These are phyloP conservation scores for Hibiscus mutabilis DNA, from an alignment of 345 rosid species.

Conservation along the genomic window DNA sequence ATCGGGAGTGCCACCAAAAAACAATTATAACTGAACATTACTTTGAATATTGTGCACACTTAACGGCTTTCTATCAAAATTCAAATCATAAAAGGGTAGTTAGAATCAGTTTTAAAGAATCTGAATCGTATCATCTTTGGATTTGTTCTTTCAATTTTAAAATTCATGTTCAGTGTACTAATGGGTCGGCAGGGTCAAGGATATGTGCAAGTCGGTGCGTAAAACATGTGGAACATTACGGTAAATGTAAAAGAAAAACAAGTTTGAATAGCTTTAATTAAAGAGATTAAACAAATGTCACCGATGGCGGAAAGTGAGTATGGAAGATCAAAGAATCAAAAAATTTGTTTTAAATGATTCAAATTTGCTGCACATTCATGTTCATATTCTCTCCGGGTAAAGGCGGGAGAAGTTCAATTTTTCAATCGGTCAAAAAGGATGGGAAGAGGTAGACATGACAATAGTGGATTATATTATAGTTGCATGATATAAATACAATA, in stretches of 20 bases:
- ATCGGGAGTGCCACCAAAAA: too few relatives aligned
- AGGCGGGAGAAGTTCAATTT: background rate
- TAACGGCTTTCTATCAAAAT: too few relatives aligned
- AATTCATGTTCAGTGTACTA: background rate
- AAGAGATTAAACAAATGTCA: constrained; percentile 10
- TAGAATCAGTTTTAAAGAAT: constrained; percentile 15
- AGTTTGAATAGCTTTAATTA: background rate
- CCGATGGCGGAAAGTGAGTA: constrained; percentile 19
- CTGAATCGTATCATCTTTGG: constrained; percentile 20
- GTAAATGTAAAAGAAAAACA: background rate
- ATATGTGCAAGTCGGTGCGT: constrained; percentile 34
- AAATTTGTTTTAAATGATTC: constrained; percentile 9
- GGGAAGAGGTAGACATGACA: background rate
- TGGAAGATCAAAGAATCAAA: constrained; percentile 7
- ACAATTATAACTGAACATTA: too few relatives aligned
- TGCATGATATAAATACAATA: too few relatives aligned
- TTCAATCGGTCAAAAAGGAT: constrained; percentile 16
- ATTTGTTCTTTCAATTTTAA: constrained; percentile 20
- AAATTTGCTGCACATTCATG: background rate
- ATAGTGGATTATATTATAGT: too few relatives aligned
- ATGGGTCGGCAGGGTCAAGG: background rate
- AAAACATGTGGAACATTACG: constrained; percentile 11
- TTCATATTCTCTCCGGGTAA: background rate
- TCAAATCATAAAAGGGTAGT: background rate
- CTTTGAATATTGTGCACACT: too few relatives aligned